Evolutionary conservation across 1,139 yeast species (phyloP).

Genomic region (Pichia sp.): DNA sequence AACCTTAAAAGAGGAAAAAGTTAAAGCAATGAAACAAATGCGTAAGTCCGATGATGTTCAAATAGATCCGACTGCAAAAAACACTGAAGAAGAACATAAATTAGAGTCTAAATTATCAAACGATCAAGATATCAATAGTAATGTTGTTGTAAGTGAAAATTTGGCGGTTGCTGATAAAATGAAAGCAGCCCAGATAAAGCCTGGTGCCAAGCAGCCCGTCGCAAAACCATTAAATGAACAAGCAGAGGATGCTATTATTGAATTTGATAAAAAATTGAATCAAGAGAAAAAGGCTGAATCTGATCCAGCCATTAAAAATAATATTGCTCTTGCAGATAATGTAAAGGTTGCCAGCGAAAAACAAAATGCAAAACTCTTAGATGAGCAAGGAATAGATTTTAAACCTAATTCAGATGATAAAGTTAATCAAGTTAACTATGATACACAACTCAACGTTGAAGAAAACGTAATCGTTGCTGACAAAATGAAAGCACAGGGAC

Average conservation of each 20-base stretch:
- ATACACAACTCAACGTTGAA: no score
- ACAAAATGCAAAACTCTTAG: no score
- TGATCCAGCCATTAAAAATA: slow-evolving; percentile 4
- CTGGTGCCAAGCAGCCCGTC: slow-evolving; percentile 22
- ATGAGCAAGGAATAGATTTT: no score
- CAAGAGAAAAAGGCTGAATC: no score
- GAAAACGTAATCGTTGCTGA: slow-evolving; percentile 17
- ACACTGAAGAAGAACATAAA: slow-evolving; percentile 1
- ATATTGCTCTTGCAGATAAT: slow-evolving; percentile 5
- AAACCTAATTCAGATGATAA: no score
- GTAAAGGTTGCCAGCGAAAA: no score
- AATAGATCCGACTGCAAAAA: slow-evolving; percentile 1
- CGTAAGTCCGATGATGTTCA: slow-evolving; percentile 3
- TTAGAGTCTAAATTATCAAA: neutral
- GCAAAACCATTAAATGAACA: slow-evolving; percentile 26
- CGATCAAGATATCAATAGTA: neutral
- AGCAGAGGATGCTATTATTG: slow-evolving; percentile 6
- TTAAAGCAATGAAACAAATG: slow-evolving; percentile 7
- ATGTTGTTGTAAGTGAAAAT: slow-evolving; percentile 17
- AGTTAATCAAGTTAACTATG: no score
- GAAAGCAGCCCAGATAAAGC: slow-evolving; percentile 21
- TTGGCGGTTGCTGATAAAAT: slow-evolving; percentile 21
- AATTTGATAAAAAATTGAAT: slow-evolving; percentile 3
- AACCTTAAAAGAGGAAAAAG: slow-evolving; percentile 3
- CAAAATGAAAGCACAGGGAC: slow-evolving; percentile 20